phyloP scores from a whole-genome alignment of 495 filamentous ascomycete genomes.

The Xylaria scruposa region DNA sequence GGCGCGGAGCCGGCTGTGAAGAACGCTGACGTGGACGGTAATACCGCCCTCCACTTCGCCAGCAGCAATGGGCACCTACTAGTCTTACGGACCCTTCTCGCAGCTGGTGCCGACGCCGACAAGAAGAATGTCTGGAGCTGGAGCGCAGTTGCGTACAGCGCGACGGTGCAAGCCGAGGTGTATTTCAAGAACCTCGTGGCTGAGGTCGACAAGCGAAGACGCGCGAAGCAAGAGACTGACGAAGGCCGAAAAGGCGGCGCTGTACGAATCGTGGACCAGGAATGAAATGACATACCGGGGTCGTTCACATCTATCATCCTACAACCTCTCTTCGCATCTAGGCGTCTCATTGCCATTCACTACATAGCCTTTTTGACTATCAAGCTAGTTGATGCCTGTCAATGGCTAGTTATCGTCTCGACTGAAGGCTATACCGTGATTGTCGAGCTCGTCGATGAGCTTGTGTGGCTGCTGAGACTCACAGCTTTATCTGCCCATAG shows the following conservation, averaged over 20 bases:
- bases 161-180: conserved; percentile 75
- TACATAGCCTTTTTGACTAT: not conserved
- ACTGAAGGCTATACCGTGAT: too few relatives aligned
- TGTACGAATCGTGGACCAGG: conserved; percentile 42
- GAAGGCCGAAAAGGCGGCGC: conserved; percentile 42
- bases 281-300: not conserved
- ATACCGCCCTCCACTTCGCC: conserved; percentile 78
- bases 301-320: not conserved
- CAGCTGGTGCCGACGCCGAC: conserved; percentile 68
- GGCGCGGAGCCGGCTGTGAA: conserved; percentile 54
- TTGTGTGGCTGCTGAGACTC: not conserved
- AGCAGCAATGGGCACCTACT: conserved; percentile 72
- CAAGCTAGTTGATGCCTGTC: not conserved
- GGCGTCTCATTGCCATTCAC: not conserved
- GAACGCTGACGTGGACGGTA: conserved; percentile 67
- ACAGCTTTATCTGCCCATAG: not conserved
- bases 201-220: conserved; percentile 57
- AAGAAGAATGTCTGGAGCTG: conserved; percentile 73
- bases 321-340: not conserved
- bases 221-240: conserved; percentile 36
- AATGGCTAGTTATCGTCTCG: not conserved
- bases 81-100: conserved; percentile 72
- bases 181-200: conserved; percentile 71
- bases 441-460: not conserved
- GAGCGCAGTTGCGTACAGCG: conserved; percentile 74